These are phyloP conservation scores for Nidula microcarpa DNA, from an alignment of 768 basidiomycete species.

Conservation along the genomic window DNA sequence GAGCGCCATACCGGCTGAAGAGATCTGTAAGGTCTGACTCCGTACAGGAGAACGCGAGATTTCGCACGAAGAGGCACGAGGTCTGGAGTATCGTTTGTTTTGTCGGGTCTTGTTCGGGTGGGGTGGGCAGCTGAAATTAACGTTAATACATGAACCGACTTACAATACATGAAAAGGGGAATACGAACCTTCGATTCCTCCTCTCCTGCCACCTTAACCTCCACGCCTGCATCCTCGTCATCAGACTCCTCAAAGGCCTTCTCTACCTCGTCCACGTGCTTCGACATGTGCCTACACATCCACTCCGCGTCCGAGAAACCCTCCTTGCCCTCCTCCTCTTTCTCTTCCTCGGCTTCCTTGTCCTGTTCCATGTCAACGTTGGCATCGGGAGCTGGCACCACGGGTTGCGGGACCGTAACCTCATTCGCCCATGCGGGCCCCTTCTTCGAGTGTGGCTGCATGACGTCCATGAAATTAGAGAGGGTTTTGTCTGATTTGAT, in stretches of 20 bases:
- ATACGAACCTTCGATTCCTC: constrained; percentile 6
- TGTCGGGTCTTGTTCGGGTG: constrained; percentile 29
- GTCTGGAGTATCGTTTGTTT: constrained; percentile 66
- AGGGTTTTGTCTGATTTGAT: constrained; percentile 16
- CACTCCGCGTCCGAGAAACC: constrained; percentile 70
- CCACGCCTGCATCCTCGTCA: constrained; percentile 37
- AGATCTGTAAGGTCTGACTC: constrained; percentile 62
- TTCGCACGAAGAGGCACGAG: constrained; percentile 87
- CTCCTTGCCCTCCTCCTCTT: constrained; percentile 16
- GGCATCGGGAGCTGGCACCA: constrained; percentile 3
- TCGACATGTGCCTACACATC: constrained; percentile 64
- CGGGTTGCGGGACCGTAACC: constrained; percentile 5
- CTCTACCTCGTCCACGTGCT: constrained; percentile 35
- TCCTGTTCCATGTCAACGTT: constrained; percentile 7
- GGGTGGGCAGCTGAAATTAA: not conserved
- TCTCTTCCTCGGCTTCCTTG: constrained; percentile 12
- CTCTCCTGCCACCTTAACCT: constrained; percentile 3
- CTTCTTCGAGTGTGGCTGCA: constrained; percentile 68
- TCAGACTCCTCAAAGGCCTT: constrained; percentile 64
- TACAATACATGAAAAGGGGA: not conserved
- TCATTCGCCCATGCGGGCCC: constrained; percentile 64
- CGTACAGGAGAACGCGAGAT: constrained; percentile 84
- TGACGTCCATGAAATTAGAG: constrained; percentile 71
- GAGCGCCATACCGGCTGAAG: constrained; percentile 66
- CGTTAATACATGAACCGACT: not conserved